phyloP scores from a whole-genome alignment of 2,329 filamentous ascomycete genomes.

The Sarocladiaceae sp. region DNA sequence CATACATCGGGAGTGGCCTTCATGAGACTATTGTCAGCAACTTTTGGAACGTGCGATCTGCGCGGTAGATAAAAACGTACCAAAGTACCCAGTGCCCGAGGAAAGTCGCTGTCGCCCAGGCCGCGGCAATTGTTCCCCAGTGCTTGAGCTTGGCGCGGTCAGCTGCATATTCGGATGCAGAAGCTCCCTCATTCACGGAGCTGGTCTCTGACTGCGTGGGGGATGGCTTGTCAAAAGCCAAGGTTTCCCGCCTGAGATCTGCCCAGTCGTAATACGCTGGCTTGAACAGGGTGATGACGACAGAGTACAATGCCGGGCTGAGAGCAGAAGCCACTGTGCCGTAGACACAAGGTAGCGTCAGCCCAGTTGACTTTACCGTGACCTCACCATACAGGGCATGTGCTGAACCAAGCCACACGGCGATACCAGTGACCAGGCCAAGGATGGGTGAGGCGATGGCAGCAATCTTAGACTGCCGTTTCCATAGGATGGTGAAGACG shows the following conservation, averaged over 20 bases:
- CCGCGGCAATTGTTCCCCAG: slow-evolving; percentile 38
- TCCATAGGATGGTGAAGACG: slow-evolving; percentile 46
- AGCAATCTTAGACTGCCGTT: slow-evolving; percentile 39
- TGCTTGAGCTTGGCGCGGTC: slow-evolving; percentile 33
- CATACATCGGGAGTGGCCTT: slow-evolving; percentile 46
- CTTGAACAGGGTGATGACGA: slow-evolving; percentile 38
- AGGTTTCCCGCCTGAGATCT: slow-evolving; percentile 32
- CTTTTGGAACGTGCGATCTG: slow-evolving; percentile 4
- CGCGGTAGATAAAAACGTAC: slow-evolving; percentile 20
- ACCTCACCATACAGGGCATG: slow-evolving; percentile 39
- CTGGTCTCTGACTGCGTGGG: slow-evolving; percentile 13
- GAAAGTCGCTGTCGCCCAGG: slow-evolving; percentile 43
- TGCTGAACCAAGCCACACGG: slow-evolving; percentile 45
- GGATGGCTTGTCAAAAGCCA: slow-evolving; percentile 26
- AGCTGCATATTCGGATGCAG: slow-evolving; percentile 14
- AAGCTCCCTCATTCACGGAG: slow-evolving; percentile 13
- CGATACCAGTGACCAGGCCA: slow-evolving; percentile 43
- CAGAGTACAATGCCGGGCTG: slow-evolving; percentile 34
- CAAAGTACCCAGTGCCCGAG: slow-evolving; percentile 47
- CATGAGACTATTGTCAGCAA: background rate
- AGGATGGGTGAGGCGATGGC: slow-evolving; percentile 44
- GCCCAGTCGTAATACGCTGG: slow-evolving; percentile 35
- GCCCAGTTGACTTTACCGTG: slow-evolving; percentile 39
- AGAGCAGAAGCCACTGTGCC: slow-evolving; percentile 43
- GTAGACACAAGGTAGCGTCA: slow-evolving; percentile 44